A percentile compares a stretch with the other conserved stretches of the same genome.
phyloP scores from a whole-genome alignment of 2,329 filamentous ascomycete species.

The Orbilia ellipsospora region DNA sequence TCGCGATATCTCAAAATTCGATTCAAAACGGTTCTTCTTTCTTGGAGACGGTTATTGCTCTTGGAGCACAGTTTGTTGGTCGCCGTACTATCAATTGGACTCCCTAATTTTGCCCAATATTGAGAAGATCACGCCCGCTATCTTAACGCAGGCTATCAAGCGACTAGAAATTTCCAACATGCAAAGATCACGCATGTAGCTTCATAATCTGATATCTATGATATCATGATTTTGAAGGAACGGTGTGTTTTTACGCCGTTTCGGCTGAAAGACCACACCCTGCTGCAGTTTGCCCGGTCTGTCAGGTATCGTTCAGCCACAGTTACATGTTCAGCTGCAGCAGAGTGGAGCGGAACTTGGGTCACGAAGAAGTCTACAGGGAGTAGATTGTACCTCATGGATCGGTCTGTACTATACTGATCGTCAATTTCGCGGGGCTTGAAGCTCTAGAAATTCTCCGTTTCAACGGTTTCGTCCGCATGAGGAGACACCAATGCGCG shows the following conservation, averaged over 20 bases:
- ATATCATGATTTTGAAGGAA: constrained; percentile 30
- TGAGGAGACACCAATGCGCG: neutral
- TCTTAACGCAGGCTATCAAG: too few relatives aligned
- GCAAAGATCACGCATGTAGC: neutral
- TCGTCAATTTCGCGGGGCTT: constrained; percentile 2
- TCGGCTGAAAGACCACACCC: constrained; percentile 11
- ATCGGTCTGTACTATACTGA: constrained; percentile 14
- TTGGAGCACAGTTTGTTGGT: too few relatives aligned
- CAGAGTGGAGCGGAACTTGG: neutral
- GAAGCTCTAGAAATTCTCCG: constrained; percentile 9
- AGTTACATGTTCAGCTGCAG: constrained; percentile 6
- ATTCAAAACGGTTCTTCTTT: too few relatives aligned
- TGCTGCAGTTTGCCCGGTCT: constrained; percentile 4
- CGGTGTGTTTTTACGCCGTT: neutral
- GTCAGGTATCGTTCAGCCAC: constrained; percentile 29
- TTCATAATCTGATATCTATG: constrained; percentile 50
- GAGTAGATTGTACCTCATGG: constrained; percentile 27
- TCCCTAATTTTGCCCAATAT: neutral
- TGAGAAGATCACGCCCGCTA: too few relatives aligned
- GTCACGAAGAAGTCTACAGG: constrained; percentile 10
- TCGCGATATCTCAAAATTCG: too few relatives aligned
- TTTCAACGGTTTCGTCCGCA: neutral
- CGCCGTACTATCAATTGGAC: neutral
- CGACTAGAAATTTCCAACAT: neutral
- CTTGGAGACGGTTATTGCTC: too few relatives aligned